These are phyloP conservation scores for Paramecium tetraurelia DNA, from an alignment of 73 alveolate genomes.

Conservation along the genomic window DNA sequence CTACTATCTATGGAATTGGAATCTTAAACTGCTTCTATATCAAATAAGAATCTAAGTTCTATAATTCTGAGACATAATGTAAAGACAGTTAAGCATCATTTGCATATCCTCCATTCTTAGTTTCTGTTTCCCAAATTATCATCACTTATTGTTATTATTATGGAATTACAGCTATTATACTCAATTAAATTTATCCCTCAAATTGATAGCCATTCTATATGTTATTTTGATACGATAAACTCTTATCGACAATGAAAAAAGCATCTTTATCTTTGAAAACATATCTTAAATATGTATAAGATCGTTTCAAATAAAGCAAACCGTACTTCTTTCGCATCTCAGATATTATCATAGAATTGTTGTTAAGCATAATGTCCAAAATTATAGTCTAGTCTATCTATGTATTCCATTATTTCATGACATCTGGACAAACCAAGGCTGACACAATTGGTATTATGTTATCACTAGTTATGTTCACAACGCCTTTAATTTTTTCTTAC, in stretches of 20 bases:
- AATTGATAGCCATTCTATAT: not conserved
- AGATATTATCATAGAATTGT: not conserved
- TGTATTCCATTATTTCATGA: conserved; percentile 28
- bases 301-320: not conserved
- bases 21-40: not conserved
- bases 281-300: not conserved
- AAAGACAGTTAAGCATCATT: not conserved
- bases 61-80: not conserved
- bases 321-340: conserved; percentile 23
- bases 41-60: not conserved
- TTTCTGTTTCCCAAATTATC: conserved; percentile 27
- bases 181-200: not conserved
- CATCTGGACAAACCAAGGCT: not conserved
- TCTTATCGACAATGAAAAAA: not conserved
- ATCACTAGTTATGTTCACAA: not conserved
- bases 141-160: not conserved
- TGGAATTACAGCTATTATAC: conserved; percentile 2
- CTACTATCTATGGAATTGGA: not conserved
- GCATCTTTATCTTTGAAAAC: not conserved
- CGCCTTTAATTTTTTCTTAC: not conserved
- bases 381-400: not conserved
- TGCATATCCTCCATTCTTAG: conserved; percentile 43
- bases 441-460: not conserved
- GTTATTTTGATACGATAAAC: not conserved
- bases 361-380: not conserved